phyloP scores from a whole-genome alignment of 306 rosid genomes.

The Rosa multiflora region DNA sequence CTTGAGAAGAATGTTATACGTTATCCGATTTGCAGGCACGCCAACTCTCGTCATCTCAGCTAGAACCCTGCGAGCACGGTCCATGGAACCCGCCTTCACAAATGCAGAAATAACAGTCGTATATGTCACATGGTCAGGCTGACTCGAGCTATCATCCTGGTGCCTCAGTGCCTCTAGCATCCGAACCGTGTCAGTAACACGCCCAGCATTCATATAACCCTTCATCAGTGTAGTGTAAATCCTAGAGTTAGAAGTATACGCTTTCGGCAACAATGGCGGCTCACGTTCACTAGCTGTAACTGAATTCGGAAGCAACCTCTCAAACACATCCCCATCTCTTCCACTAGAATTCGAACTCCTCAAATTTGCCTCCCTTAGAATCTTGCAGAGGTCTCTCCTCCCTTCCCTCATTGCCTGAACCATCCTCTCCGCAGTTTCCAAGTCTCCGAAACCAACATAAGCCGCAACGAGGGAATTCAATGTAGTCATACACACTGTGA shows the following conservation, averaged over 20 bases:
- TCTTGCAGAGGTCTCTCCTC: slow-evolving; percentile 65
- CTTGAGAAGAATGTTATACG: slow-evolving; percentile 83
- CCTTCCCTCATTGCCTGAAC: slow-evolving; percentile 93
- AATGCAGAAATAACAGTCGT: slow-evolving; percentile 90
- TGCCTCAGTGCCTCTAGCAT: slow-evolving; percentile 90
- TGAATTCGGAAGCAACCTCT: slow-evolving; percentile 75
- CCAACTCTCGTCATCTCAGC: slow-evolving; percentile 86
- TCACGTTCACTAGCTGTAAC: slow-evolving; percentile 30
- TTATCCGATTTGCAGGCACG: slow-evolving; percentile 72
- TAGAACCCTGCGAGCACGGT: slow-evolving; percentile 79
- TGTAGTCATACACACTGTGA: slow-evolving; percentile 64
- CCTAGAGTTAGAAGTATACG: slow-evolving; percentile 66
- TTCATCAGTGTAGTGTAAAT: slow-evolving; percentile 91
- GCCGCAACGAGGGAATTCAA: slow-evolving; percentile 78
- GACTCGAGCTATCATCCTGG: slow-evolving; percentile 68
- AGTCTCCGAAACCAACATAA: slow-evolving; percentile 75
- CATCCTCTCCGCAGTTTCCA: slow-evolving; percentile 72
- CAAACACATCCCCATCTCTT: slow-evolving; percentile 35
- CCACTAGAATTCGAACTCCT: slow-evolving; percentile 17
- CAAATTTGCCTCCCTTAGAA: slow-evolving; percentile 48
- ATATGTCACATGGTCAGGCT: slow-evolving; percentile 88
- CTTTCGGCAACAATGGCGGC: slow-evolving; percentile 62
- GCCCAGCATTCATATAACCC: slow-evolving; percentile 86
- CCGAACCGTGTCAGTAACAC: slow-evolving; percentile 71
- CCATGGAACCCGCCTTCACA: slow-evolving; percentile 80